Conservation (phyloP, 306 rosid genomes). For the Alnus rubra region DNA sequence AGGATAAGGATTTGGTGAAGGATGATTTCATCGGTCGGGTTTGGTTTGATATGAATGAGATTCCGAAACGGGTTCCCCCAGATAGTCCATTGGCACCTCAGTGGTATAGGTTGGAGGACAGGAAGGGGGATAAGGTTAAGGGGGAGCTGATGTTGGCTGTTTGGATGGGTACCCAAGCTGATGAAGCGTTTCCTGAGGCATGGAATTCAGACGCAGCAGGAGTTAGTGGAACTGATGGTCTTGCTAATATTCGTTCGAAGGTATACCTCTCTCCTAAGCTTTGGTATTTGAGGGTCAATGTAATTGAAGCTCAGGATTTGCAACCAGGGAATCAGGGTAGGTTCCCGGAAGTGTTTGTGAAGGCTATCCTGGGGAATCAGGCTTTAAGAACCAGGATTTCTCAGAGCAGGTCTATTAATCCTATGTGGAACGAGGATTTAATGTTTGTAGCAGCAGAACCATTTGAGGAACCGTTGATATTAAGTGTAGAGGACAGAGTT, state of each 20-base stretch:
- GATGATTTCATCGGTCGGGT: slow-evolving; percentile 89
- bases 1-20: slow-evolving; percentile 86
- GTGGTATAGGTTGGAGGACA: slow-evolving; percentile 90
- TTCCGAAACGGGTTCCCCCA: slow-evolving; percentile 92
- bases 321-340: slow-evolving; percentile 71
- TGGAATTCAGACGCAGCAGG: slow-evolving; percentile 98
- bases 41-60: slow-evolving; percentile 72
- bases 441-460: slow-evolving; percentile 96
- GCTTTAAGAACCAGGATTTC: slow-evolving; percentile 73
- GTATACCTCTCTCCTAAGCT: slow-evolving; percentile 97
- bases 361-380: slow-evolving; percentile 80
- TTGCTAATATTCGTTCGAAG: slow-evolving; percentile 84
- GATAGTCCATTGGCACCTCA: slow-evolving; percentile 96
- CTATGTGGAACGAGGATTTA: slow-evolving; percentile 97
- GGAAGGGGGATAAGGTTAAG: slow-evolving; percentile 59
- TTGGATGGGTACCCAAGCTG: slow-evolving; percentile 99
- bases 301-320: slow-evolving; percentile 97
- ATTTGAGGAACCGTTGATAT: slow-evolving; percentile 78
- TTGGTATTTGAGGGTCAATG: slow-evolving; percentile 94
- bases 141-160: slow-evolving; percentile 99
- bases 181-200: slow-evolving; percentile 96
- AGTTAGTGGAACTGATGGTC: slow-evolving; percentile 83
- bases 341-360: slow-evolving; percentile 85
- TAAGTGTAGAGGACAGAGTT: slow-evolving; percentile 89
- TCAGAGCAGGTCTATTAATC: slow-evolving; percentile 73